Conservation (phyloP, 2,329 filamentous ascomycete genomes). For the Grosmannia clavigera region DNA sequence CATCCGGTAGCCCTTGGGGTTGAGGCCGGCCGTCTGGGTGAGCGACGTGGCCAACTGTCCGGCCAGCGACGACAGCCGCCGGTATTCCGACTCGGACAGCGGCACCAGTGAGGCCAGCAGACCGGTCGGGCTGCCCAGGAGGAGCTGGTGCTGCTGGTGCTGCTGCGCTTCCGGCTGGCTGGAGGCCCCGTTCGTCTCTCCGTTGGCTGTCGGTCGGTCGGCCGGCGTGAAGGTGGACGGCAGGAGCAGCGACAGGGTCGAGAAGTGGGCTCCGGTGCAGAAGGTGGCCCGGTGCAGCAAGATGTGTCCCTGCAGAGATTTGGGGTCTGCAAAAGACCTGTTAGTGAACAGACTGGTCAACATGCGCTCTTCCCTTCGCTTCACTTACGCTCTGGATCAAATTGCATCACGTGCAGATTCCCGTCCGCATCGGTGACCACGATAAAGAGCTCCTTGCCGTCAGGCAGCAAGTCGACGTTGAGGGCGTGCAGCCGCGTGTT, state of each 20-base stretch:
- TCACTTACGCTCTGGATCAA: conserved; percentile 78
- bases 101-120: conserved; percentile 65
- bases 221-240: conserved; percentile 38
- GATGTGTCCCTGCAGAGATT: conserved; percentile 78
- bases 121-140: conserved; percentile 40
- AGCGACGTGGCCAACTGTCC: conserved; percentile 68
- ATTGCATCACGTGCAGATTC: conserved; percentile 81
- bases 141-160: conserved; percentile 15
- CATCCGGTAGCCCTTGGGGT: conserved; percentile 65
- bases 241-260: conserved; percentile 63
- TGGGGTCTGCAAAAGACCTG: conserved; percentile 53
- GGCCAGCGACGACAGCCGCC: conserved; percentile 69
- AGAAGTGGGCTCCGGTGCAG: conserved; percentile 66
- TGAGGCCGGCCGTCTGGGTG: conserved; percentile 66
- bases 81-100: conserved; percentile 67
- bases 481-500: conserved; percentile 65
- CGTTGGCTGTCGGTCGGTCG: background rate
- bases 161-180: background rate
- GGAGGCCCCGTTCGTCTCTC: background rate
- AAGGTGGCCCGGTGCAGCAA: conserved; percentile 83
- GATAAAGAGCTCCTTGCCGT: conserved; percentile 71
- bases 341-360: background rate
- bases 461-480: conserved; percentile 76
- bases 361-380: background rate
- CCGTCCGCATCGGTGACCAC: conserved; percentile 74